Evolutionary conservation across 352 stramenopile genomes (phyloP).

Genomic region (Hyaloperonospora brassicae): DNA sequence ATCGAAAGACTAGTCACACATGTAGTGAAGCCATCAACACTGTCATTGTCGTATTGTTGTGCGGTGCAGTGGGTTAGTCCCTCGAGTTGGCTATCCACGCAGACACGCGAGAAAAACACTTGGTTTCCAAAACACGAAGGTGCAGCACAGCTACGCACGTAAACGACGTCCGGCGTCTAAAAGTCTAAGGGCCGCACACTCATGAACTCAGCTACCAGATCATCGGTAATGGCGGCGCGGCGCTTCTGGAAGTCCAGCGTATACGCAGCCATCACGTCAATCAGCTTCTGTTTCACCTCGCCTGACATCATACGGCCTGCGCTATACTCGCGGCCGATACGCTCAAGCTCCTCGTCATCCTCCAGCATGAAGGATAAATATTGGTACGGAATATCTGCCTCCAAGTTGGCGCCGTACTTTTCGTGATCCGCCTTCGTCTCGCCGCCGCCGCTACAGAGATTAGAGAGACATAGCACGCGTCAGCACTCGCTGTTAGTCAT

Average conservation of each 20-base stretch:
- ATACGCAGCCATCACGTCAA: constrained; percentile 89
- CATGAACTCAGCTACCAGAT: constrained; percentile 97
- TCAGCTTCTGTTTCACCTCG: constrained; percentile 97
- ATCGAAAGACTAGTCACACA: no score
- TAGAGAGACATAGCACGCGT: constrained; percentile 63
- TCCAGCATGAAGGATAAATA: constrained; percentile 99
- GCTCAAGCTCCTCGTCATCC: constrained; percentile 94
- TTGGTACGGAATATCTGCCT: constrained; percentile 98
- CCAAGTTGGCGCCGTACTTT: constrained; percentile 96
- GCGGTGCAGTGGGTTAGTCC: no score
- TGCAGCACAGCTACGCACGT: constrained; percentile 6
- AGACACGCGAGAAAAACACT: background rate
- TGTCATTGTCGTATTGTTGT: no score
- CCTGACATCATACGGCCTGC: constrained; percentile 94
- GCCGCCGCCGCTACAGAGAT: constrained; percentile 86
- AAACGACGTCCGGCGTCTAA: constrained; percentile 37
- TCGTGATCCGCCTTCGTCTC: constrained; percentile 98
- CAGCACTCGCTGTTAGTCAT: constrained; percentile 11
- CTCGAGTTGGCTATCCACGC: no score
- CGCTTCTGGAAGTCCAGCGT: constrained; percentile 93
- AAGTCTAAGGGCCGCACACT: constrained; percentile 87
- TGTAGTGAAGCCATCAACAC: no score
- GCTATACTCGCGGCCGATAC: constrained; percentile 93
- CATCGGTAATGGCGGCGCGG: constrained; percentile 90
- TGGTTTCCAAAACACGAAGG: background rate